A percentile compares a stretch with the other conserved stretches of the same genome.
These are phyloP conservation scores for Cardamine resedifolia DNA, from an alignment of 345 rosid species.

Conservation along the genomic window DNA sequence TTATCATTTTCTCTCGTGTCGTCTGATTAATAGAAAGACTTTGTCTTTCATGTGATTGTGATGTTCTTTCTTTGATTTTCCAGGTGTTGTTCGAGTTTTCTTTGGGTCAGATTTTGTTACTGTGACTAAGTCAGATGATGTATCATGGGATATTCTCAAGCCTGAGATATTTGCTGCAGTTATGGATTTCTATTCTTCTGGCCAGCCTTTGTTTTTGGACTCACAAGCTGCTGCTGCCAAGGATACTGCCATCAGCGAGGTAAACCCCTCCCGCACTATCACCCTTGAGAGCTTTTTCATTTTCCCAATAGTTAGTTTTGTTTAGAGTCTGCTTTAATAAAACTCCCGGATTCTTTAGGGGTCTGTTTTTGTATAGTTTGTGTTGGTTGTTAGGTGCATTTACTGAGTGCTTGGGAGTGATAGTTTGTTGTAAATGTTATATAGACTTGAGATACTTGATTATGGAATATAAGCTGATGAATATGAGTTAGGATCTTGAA, in stretches of 20 bases:
- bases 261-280: not conserved
- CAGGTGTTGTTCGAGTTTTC: conserved; percentile 83
- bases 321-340: not conserved
- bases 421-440: not conserved
- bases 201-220: conserved; percentile 78
- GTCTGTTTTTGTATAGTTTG: not conserved
- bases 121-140: conserved; percentile 83
- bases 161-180: conserved; percentile 92
- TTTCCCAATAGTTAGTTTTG: not conserved
- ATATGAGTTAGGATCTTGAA: not conserved
- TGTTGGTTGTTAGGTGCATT: not conserved
- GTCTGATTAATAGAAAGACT: conserved; percentile 7
- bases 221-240: conserved; percentile 64
- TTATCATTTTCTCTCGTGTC: not conserved
- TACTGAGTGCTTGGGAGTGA: not conserved
- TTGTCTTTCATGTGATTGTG: not conserved
- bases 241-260: conserved; percentile 89
- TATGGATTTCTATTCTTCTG: conserved; percentile 95
- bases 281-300: not conserved
- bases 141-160: conserved; percentile 81
- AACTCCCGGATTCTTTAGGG: not conserved
- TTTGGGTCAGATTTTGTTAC: conserved; percentile 91
- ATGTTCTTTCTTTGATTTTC: not conserved
- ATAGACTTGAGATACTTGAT: not conserved
- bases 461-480: not conserved